Evolutionary conservation across 2,329 filamentous ascomycete genomes (phyloP), one percentile per base, ranked within the genome.

Genomic region (Venturia nashicola): DNA sequence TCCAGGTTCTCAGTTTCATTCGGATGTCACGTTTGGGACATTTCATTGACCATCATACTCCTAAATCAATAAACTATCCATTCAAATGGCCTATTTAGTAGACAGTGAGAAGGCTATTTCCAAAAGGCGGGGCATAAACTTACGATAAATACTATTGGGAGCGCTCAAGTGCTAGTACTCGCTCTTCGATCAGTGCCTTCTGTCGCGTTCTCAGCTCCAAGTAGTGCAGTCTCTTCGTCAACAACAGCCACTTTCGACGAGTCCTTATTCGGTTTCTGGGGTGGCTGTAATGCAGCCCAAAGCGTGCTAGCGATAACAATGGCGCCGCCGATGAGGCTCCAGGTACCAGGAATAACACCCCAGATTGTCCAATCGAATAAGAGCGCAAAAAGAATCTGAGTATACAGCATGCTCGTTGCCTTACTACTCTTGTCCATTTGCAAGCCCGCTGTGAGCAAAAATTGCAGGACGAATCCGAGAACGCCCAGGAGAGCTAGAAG

Each of bases 371-470:
- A 63, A 32, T 63, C 61, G 36, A 63, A 63, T 9, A 44, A 27
- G 16, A 63, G 42, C 48, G 61, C 61, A 43, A 63, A 63, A 6
- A 63, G 12, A 16, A 63, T 59, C 16, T 63, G 61, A 27, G 48
- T 36, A 12, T 63, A 63, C 18, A 63, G 18, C 61, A 63, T 63
- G 48, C 61, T 63, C 11, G 61, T 63, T 34, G 61, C 61, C 23
- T 63, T 63, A 12, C 46, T 63, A n/a, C 61, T 57, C 42, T 44
- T 63, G 39, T 63, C 61, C 46, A 63, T 20, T 57, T 63, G 61
- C 11, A 63, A 34, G 12, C 61, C 61, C 16, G 61, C 61, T 36
- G 61, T 63, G 5, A 63, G 46, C 7, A 63, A 23, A 12, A 63
- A 63, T 32, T 63, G 61, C 20, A 63, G 18, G 12, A 63, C n/a